Evolutionary conservation across 352 stramenopile species (phyloP), one percentile per base, ranked within the genome.

Genomic region (Pythium plurisporium): DNA sequence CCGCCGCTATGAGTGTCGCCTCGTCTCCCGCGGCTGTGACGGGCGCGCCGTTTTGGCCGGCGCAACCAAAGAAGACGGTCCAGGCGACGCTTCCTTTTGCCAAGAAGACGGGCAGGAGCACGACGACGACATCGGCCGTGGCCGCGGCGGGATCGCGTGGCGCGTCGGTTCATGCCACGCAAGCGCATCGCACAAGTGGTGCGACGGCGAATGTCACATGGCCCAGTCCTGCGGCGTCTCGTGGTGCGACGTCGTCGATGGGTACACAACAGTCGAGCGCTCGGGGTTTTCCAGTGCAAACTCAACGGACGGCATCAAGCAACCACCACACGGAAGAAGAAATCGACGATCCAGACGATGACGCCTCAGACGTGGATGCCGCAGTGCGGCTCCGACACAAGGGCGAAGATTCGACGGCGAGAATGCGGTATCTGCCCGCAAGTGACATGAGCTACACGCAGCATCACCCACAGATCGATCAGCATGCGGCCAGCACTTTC

Each of bases 51-150:
- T 19, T 23, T 2, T 2, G n/a, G 52, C 42, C 51, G 3, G 49
- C 53, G 23, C 46, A 65, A 37, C 19, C 38, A 7, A 85, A 49
- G 42, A 82, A 77, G 46, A 86, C 73, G 3, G 69, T 88, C 22
- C 81, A 91, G 51, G 73, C 75, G 29, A 85, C 69, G 47, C 72
- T 91, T 31, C 70, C 74, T n/a, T 91, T 91, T 33, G 40, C 23
- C 19, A 55, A 44, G 29, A 27, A 55, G 50, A 26, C 41, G 27
- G 27, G 2, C 26, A 45, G 31, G 23, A 14, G 25, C 8, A 23
- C 50, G 7, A 44, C 38, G 17, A 27, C 22, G 15, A 46, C 42
- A 17, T n/a, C n/a, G n/a, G n/a, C n/a, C n/a, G n/a, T n/a, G n/a
- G n/a, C n/a, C n/a, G n/a, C n/a, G n/a, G n/a, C n/a, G n/a, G n/a